These are phyloP conservation scores for Aristolochia contorta DNA, from an alignment of 164 flowering plant species.

Conservation along the genomic window DNA sequence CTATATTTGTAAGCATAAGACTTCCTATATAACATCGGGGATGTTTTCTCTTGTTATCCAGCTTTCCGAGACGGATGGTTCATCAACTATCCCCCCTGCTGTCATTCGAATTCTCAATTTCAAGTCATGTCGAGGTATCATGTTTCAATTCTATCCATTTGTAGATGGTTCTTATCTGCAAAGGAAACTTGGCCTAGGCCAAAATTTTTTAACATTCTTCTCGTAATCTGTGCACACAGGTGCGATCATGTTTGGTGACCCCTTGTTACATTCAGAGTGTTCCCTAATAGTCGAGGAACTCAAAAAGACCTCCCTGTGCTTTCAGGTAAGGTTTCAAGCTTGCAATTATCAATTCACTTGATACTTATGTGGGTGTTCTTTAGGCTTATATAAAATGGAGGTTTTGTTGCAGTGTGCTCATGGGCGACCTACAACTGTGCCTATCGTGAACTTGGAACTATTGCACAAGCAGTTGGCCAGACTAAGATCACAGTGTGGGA, in stretches of 20 bases:
- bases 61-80: slow-evolving; percentile 96
- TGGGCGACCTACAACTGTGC: slow-evolving; percentile 92
- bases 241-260: slow-evolving; percentile 98
- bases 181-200: background rate
- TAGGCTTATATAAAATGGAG: background rate
- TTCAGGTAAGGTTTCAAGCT: slow-evolving; percentile 50
- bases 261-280: slow-evolving; percentile 89
- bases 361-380: no score
- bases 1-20: no score
- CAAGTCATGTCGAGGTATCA: slow-evolving; percentile 90
- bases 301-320: slow-evolving; percentile 73
- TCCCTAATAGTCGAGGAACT: slow-evolving; percentile 90
- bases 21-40: no score
- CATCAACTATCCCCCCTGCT: slow-evolving; percentile 79
- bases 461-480: slow-evolving; percentile 62
- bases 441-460: slow-evolving; percentile 67
- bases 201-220: background rate
- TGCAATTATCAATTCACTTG: no score
- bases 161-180: background rate
- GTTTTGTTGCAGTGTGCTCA: slow-evolving; percentile 79
- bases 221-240: slow-evolving; percentile 30
- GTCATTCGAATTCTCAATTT: slow-evolving; percentile 71
- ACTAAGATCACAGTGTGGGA: slow-evolving; percentile 20
- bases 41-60: slow-evolving; percentile 7
- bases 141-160: background rate